These are phyloP conservation scores for Coccomyxa sp. DNA, from an alignment of 139 green algal genomes.

Conservation along the genomic window DNA sequence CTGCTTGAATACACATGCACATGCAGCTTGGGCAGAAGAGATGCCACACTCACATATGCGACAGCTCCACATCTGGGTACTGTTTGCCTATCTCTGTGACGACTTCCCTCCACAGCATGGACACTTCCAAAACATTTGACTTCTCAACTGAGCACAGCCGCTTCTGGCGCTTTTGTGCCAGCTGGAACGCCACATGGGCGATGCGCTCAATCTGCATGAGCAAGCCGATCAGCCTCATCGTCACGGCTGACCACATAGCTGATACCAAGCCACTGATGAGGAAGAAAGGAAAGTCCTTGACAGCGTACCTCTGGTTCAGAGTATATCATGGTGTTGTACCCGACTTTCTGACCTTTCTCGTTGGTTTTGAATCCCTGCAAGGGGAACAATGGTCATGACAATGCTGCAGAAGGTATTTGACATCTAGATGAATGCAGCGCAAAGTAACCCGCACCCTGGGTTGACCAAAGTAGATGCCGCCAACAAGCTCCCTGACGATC, in stretches of 20 bases:
- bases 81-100: constrained; percentile 72
- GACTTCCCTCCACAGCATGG: constrained; percentile 88
- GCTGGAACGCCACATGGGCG: constrained; percentile 90
- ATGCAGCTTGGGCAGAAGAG: too few species aligned
- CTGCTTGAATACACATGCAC: neutral
- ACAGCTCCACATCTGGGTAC: constrained; percentile 96
- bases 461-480: constrained; percentile 98
- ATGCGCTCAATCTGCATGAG: constrained; percentile 87
- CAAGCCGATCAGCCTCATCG: neutral
- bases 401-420: neutral
- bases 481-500: constrained; percentile 96
- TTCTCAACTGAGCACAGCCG: constrained; percentile 94
- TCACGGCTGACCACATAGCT: too few species aligned
- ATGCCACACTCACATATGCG: constrained; percentile 83
- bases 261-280: neutral
- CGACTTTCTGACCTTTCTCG: constrained; percentile 78
- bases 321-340: constrained; percentile 98
- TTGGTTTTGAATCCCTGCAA: constrained; percentile 81
- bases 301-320: constrained; percentile 65
- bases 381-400: neutral
- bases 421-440: neutral
- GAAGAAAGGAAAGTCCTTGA: neutral
- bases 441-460: constrained; percentile 52
- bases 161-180: constrained; percentile 75
- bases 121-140: constrained; percentile 95